phyloP scores from a whole-genome alignment of 1,284 basidiomycete genomes.

The Ustilago curta region DNA sequence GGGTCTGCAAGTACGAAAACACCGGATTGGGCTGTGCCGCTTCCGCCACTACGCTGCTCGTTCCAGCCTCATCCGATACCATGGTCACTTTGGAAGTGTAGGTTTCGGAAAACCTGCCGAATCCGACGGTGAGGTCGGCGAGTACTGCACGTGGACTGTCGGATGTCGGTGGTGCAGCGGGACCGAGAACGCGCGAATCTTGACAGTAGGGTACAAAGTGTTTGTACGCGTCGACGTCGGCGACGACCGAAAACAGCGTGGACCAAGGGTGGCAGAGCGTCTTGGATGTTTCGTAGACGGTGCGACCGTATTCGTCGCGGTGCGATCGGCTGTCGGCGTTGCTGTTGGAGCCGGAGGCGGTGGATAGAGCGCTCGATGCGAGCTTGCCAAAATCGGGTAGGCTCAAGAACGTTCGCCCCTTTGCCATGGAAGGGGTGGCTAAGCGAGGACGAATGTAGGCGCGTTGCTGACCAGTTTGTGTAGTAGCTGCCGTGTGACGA shows the following conservation, averaged over 20 bases:
- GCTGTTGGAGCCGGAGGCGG: background rate
- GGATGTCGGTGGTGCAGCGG: background rate
- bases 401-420: conserved; percentile 35
- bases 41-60: conserved; percentile 35
- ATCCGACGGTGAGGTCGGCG: conserved; percentile 88
- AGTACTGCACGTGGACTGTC: conserved; percentile 65
- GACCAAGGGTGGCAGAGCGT: conserved; percentile 57
- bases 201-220: conserved; percentile 91
- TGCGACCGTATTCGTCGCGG: conserved; percentile 30
- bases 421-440: background rate
- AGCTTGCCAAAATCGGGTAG: conserved; percentile 49
- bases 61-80: conserved; percentile 74
- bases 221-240: conserved; percentile 87
- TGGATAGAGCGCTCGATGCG: conserved; percentile 28
- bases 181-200: conserved; percentile 77
- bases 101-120: conserved; percentile 85
- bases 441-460: conserved; percentile 1
- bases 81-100: conserved; percentile 89
- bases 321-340: conserved; percentile 18
- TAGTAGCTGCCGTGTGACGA: conserved; percentile 14
- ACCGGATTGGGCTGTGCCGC: conserved; percentile 73
- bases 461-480: conserved; percentile 24
- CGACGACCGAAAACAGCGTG: conserved; percentile 86
- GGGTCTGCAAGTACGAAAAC: conserved; percentile 85
- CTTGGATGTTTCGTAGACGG: conserved; percentile 43